phyloP scores from a whole-genome alignment of 1,284 basidiomycete species.

The Moesziomyces aphidis region DNA sequence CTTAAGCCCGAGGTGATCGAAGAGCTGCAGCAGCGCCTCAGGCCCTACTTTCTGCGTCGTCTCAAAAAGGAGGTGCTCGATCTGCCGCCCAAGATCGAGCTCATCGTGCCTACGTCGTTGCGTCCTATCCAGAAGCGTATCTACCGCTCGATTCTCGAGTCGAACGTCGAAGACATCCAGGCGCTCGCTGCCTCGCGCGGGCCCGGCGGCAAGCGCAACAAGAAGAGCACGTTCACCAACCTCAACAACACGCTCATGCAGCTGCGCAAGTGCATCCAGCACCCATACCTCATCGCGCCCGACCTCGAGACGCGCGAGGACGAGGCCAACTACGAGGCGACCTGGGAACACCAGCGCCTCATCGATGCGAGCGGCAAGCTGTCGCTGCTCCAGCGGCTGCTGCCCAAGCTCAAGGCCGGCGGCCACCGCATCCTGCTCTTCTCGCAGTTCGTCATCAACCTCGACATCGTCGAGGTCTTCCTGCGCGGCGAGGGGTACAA shows the following conservation, averaged over 20 bases:
- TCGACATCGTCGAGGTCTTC: conserved; percentile 68
- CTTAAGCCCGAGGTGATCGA: conserved; percentile 69
- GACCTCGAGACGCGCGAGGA: conserved; percentile 78
- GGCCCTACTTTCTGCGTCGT: conserved; percentile 91
- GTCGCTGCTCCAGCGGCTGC: conserved; percentile 58
- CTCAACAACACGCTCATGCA: conserved; percentile 64
- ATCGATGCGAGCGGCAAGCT: conserved; percentile 85
- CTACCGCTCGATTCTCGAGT: conserved; percentile 73
- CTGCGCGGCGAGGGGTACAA: conserved; percentile 63
- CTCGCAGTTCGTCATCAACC: conserved; percentile 65
- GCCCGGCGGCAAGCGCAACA: conserved; percentile 10
- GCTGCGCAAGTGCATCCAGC: conserved; percentile 61
- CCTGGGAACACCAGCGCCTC: conserved; percentile 80
- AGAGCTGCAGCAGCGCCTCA: conserved; percentile 79
- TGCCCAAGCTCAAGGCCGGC: conserved; percentile 65
- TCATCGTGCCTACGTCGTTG: conserved; percentile 91
- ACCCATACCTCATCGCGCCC: conserved; percentile 79
- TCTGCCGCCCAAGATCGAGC: conserved; percentile 83
- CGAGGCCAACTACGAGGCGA: conserved; percentile 72
- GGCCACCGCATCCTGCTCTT: conserved; percentile 67
- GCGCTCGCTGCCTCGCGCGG: conserved; percentile 41
- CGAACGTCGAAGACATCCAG: conserved; percentile 56
- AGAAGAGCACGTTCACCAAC: conserved; percentile 48
- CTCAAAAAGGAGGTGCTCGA: conserved; percentile 92
- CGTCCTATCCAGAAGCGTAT: conserved; percentile 87